Conservation (phyloP, 768 basidiomycete genomes). For the Pulveroboletus sp. region DNA sequence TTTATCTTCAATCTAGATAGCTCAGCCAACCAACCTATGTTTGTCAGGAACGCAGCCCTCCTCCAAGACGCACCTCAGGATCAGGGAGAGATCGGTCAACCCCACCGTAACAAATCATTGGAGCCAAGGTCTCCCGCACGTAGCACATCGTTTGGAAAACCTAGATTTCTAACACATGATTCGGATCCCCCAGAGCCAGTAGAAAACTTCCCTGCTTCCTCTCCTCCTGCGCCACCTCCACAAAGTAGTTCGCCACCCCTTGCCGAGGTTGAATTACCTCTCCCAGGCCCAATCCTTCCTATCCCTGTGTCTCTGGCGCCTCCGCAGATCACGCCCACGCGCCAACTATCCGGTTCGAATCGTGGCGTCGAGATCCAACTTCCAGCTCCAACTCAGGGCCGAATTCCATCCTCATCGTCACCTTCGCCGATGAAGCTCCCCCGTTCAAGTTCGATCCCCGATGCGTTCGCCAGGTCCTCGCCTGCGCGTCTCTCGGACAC, state of each 20-base stretch:
- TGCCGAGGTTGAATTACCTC: conserved; percentile 2
- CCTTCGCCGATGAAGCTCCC: conserved; percentile 52
- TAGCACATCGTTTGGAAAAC: conserved; percentile 31
- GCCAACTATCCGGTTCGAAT: conserved; percentile 3
- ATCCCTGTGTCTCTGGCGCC: neutral
- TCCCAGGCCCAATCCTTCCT: conserved; percentile 2
- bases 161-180: conserved; percentile 30
- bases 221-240: conserved; percentile 23
- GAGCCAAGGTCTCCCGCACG: neutral
- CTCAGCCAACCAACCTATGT: conserved; percentile 8
- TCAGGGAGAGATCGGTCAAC: neutral
- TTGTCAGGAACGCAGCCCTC: conserved; percentile 19
- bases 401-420: conserved; percentile 58
- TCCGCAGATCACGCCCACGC: neutral
- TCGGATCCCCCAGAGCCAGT: conserved; percentile 19
- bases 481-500: conserved; percentile 39
- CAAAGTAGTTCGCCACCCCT: conserved; percentile 28
- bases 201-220: conserved; percentile 1
- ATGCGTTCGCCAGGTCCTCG: conserved; percentile 18
- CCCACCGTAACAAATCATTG: neutral
- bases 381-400: conserved; percentile 16
- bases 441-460: conserved; percentile 14
- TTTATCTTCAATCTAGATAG: conserved; percentile 8
- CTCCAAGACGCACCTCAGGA: conserved; percentile 17
- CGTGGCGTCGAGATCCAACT: conserved; percentile 25